Base-by-base conservation (phyloP, 2,329 filamentous ascomycete genomes). In the Apiospora aurea region DNA sequence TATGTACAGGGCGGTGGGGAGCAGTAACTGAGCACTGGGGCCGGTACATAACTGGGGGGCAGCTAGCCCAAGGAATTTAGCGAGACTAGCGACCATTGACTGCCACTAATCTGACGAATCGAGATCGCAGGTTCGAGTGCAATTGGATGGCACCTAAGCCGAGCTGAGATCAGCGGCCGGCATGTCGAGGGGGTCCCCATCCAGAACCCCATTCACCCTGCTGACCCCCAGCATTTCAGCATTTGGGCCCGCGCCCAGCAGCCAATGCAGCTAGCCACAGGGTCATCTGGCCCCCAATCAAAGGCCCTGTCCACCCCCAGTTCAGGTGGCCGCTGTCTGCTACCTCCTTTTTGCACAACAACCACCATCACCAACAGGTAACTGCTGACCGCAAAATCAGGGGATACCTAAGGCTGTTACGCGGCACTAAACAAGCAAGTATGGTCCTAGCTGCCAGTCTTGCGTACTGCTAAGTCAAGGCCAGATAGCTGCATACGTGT, bases 131-230 rank as follows among this genome's bases (percentile, higher is more conserved):
- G 51, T 26, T 16, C 51, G 14, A 34, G 26, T 10, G 18, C 51
- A 57, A 57, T 57, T 57, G 51, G 51, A 57, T 57, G 26, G 26
- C 26, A 34, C 53, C 29, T 34, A 61, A 61, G 53, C 53, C 53
- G 16, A 61, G 53, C 53, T 61, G 53, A 61, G 53, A 61, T 61
- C 53, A 38, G 53, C 53, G 53, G 51, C 53, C 53, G 53, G 29
- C 53, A 61, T 61, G 29, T 61, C 26, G 14, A 57, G 53, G 34
- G 34, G 51, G 14, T 34, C 53, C 53, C 18, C 34, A 26, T 34
- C 29, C 53, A 29, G 26, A 29, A 29, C 7, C 16, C 16, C 14
- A n/a, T 21, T 7, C n/a, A n/a, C 47, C 53, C 53, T 61, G 53
- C 53, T 61, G 53, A 61, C 53, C 53, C 53, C 53, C 53, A 49